Percentiles rank a stretch among this genome's conserved stretches.
Conservation (phyloP, 257 asterid genomes). For the Solanum medicagineum region DNA sequence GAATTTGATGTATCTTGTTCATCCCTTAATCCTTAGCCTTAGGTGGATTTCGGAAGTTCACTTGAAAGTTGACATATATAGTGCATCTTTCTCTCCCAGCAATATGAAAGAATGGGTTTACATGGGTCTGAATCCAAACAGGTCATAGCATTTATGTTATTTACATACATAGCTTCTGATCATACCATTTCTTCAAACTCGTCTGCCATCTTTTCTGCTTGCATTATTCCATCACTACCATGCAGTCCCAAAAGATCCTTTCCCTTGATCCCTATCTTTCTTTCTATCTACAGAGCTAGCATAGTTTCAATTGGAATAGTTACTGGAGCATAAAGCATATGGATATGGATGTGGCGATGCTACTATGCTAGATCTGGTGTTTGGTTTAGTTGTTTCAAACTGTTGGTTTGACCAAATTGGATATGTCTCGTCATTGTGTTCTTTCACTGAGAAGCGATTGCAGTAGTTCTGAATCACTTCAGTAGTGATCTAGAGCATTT, state of each 20-base stretch:
- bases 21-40: not conserved
- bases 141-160: not conserved
- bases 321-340: not conserved
- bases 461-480: not conserved
- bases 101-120: not conserved
- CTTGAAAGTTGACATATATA: not conserved
- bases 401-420: not conserved
- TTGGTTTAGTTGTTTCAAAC: not conserved
- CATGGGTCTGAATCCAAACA: not conserved
- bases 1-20: not conserved
- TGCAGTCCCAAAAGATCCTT: not conserved
- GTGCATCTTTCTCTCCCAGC: not conserved
- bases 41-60: not conserved
- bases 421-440: not conserved
- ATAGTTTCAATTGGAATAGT: not conserved
- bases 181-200: not conserved
- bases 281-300: not conserved
- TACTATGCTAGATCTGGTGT: not conserved
- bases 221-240: not conserved
- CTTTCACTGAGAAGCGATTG: not conserved
- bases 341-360: not conserved
- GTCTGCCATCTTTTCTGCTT: not conserved
- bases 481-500: not conserved
- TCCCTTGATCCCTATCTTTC: not conserved
- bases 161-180: not conserved